Percentiles rank a stretch among this genome's conserved stretches.
Evolutionary conservation across 2,329 filamentous ascomycete species (phyloP).

Genomic region (Phialocephala sp.): DNA sequence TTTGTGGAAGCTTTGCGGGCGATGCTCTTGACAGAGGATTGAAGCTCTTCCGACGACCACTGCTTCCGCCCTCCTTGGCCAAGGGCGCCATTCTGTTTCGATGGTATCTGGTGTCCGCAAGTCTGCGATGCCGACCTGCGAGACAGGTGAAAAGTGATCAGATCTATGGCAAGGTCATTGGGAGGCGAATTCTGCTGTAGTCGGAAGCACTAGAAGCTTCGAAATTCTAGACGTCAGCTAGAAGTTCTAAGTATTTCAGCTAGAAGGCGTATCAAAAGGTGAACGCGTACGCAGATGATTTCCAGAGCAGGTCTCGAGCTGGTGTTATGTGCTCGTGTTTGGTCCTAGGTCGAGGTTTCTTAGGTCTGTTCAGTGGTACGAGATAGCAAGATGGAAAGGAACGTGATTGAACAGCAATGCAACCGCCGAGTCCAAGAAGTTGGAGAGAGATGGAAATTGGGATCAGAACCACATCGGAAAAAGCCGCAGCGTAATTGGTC

Average conservation of each 20-base stretch:
- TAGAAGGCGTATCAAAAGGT: constrained; percentile 1
- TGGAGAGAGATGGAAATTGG: constrained; percentile 12
- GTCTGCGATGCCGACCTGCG: not conserved
- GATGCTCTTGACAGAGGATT: constrained; percentile 37
- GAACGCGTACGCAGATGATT: constrained; percentile 13
- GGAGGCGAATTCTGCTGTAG: not conserved
- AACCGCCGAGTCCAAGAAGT: not conserved
- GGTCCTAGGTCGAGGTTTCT: not conserved
- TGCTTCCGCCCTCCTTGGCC: constrained; percentile 28
- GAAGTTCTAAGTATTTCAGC: not conserved
- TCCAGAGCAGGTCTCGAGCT: not conserved
- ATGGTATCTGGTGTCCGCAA: not conserved
- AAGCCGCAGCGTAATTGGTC: constrained; percentile 25
- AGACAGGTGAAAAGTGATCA: constrained; percentile 3
- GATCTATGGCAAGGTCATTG: constrained; percentile 18
- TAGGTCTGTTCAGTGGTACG: constrained; percentile 7
- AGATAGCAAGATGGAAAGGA: constrained; percentile 7
- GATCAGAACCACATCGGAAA: constrained; percentile 6
- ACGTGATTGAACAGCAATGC: constrained; percentile 4
- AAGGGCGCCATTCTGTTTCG: constrained; percentile 37
- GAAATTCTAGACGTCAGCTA: constrained; percentile 10
- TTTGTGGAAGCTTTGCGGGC: constrained; percentile 34
- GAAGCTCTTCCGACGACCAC: constrained; percentile 39
- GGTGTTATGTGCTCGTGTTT: constrained; percentile 10
- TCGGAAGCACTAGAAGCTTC: not conserved